A percentile compares a stretch with the other conserved stretches of the same genome.
Conservation (phyloP, 2,329 filamentous ascomycete genomes). For the Triangularia setosa region DNA sequence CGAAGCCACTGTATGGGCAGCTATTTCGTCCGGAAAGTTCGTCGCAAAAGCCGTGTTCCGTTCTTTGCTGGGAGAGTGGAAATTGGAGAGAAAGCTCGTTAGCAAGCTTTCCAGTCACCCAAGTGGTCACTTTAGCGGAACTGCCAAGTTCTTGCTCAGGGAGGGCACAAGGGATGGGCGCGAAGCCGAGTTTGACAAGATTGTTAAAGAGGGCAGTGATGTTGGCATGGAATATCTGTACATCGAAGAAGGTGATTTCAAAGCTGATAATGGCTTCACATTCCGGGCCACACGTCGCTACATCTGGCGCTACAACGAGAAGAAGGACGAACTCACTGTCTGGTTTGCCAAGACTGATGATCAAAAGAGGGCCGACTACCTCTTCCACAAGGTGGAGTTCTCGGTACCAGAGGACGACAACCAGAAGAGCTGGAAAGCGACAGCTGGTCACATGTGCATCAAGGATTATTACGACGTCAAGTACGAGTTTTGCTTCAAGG, state of each 20-base stretch:
- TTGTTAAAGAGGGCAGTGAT: slow-evolving; percentile 28
- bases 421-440: slow-evolving; percentile 55
- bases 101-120: slow-evolving; percentile 56
- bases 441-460: slow-evolving; percentile 65
- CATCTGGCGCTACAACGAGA: slow-evolving; percentile 66
- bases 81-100: slow-evolving; percentile 52
- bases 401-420: slow-evolving; percentile 31
- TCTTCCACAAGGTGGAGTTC: slow-evolving; percentile 74
- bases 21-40: slow-evolving; percentile 45
- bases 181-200: slow-evolving; percentile 29
- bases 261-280: slow-evolving; percentile 49
- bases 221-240: slow-evolving; percentile 61
- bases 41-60: slow-evolving; percentile 65
- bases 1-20: slow-evolving; percentile 38
- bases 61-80: slow-evolving; percentile 68
- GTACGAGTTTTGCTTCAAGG: slow-evolving; percentile 63
- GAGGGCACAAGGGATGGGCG: slow-evolving; percentile 53
- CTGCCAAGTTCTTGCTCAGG: slow-evolving; percentile 60
- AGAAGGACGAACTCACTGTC: slow-evolving; percentile 57
- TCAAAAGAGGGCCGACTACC: slow-evolving; percentile 59
- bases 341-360: slow-evolving; percentile 71
- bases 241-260: slow-evolving; percentile 63
- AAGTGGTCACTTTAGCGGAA: slow-evolving; percentile 62
- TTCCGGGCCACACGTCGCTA: slow-evolving; percentile 65
- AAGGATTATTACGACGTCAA: slow-evolving; percentile 68